Percentiles rank a stretch among this genome's conserved stretches.
Evolutionary conservation across 1,139 yeast genomes (phyloP).

Genomic region (Geotrichum restrictum): DNA sequence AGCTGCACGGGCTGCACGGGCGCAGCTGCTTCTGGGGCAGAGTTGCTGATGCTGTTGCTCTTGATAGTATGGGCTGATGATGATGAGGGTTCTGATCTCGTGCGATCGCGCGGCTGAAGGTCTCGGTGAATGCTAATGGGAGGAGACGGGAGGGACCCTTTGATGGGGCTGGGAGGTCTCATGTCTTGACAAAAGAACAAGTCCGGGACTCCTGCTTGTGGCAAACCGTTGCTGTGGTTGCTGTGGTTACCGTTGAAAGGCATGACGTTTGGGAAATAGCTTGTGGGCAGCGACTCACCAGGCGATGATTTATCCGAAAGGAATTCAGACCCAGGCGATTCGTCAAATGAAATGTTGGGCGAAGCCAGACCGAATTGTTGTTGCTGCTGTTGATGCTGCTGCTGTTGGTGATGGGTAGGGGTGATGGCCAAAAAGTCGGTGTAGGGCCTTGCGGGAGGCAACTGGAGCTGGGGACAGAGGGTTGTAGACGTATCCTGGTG

Average conservation of each 20-base stretch:
- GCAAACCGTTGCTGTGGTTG: not conserved
- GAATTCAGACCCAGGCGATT: not conserved
- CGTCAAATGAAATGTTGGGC: not conserved
- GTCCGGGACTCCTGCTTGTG: not conserved
- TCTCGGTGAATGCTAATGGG: not conserved
- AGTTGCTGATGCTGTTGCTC: not conserved
- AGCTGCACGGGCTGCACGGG: constrained; percentile 13
- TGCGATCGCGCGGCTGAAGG: not conserved
- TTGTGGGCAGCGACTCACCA: not conserved
- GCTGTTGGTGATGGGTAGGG: not conserved
- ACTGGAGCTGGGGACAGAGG: not conserved
- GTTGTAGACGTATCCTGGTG: not conserved
- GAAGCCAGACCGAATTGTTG: not conserved
- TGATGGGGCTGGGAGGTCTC: not conserved
- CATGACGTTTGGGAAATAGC: not conserved
- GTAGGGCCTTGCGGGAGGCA: not conserved
- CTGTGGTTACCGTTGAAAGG: not conserved
- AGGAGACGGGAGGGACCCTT: not conserved
- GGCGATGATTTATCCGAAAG: constrained; percentile 2
- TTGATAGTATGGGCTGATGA: not conserved
- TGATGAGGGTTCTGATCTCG: not conserved
- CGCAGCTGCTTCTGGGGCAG: not conserved
- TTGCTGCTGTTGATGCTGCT: not conserved
- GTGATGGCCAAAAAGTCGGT: not conserved
- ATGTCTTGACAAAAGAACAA: not conserved